phyloP scores from a whole-genome alignment of 768 basidiomycete species.

The Imleria badia region DNA sequence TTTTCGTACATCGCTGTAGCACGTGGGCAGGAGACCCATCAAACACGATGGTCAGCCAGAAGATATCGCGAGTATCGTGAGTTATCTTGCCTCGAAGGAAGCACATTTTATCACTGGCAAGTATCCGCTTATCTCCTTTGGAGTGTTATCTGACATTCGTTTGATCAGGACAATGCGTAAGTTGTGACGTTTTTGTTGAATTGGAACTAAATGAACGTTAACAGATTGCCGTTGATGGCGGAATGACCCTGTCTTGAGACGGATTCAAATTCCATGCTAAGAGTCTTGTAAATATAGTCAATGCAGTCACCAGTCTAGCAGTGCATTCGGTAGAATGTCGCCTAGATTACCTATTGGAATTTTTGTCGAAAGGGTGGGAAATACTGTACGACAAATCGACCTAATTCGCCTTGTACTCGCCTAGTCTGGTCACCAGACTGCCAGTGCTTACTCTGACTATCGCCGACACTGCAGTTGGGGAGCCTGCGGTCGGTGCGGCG shows the following conservation, averaged over 20 bases:
- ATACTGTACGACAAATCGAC: no score
- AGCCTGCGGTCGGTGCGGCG: no score
- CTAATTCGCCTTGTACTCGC: no score
- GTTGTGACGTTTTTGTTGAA: neutral
- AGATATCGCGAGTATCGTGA: slow-evolving; percentile 36
- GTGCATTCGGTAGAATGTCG: no score
- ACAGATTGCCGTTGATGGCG: slow-evolving; percentile 23
- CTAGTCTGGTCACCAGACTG: no score
- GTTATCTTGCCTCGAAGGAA: slow-evolving; percentile 38
- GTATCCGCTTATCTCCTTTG: neutral
- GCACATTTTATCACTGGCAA: slow-evolving; percentile 37
- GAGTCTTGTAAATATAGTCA: no score
- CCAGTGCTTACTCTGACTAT: no score
- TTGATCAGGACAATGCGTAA: slow-evolving; percentile 25
- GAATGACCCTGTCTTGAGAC: slow-evolving; percentile 2
- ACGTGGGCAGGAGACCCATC: neutral
- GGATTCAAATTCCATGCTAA: neutral
- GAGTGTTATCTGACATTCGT: neutral
- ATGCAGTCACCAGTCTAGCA: no score
- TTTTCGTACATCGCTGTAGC: neutral
- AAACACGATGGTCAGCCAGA: slow-evolving; percentile 27
- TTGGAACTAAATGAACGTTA: neutral
- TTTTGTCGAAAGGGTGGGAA: no score
- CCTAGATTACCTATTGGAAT: no score
- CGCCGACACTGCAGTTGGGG: no score